These are phyloP conservation scores for Hypoxylon sp. DNA, from an alignment of 2,329 filamentous ascomycete genomes.

Conservation along the genomic window DNA sequence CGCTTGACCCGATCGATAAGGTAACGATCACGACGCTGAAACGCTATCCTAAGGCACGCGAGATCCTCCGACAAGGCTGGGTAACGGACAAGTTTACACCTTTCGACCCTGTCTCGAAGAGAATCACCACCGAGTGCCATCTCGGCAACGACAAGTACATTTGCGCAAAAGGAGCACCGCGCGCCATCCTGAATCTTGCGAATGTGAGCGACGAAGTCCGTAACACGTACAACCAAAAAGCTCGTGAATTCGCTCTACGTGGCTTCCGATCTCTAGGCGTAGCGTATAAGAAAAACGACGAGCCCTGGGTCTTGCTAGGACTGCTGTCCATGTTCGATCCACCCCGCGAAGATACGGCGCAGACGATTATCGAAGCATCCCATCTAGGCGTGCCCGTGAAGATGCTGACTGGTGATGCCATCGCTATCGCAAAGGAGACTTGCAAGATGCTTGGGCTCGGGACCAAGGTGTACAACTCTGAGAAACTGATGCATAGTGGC, in stretches of 20 bases:
- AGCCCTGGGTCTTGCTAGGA: constrained; percentile 79
- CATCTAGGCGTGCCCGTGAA: constrained; percentile 82
- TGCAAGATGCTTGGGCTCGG: constrained; percentile 85
- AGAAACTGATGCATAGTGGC: constrained; percentile 82
- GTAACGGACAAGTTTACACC: constrained; percentile 82
- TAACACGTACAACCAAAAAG: constrained; percentile 78
- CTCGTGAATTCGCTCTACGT: constrained; percentile 80
- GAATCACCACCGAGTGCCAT: constrained; percentile 77
- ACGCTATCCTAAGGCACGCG: constrained; percentile 81
- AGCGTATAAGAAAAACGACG: constrained; percentile 81
- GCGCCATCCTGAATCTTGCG: constrained; percentile 78
- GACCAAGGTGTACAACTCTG: constrained; percentile 85
- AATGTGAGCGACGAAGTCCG: constrained; percentile 75
- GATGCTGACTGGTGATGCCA: constrained; percentile 86
- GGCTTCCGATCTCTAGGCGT: constrained; percentile 86
- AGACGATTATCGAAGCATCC: constrained; percentile 82
- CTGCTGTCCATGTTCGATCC: constrained; percentile 86
- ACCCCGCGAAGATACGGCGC: constrained; percentile 81
- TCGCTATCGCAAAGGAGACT: constrained; percentile 84
- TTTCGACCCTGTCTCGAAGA: constrained; percentile 84
- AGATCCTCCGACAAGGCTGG: constrained; percentile 81
- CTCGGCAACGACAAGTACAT: constrained; percentile 78
- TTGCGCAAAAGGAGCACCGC: constrained; percentile 83
- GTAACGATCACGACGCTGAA: constrained; percentile 82
- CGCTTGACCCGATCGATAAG: constrained; percentile 83